Percentiles rank a stretch among this genome's conserved stretches.
These are phyloP conservation scores for Candida yuanshanica DNA, from an alignment of 805 yeast species.

Conservation along the genomic window DNA sequence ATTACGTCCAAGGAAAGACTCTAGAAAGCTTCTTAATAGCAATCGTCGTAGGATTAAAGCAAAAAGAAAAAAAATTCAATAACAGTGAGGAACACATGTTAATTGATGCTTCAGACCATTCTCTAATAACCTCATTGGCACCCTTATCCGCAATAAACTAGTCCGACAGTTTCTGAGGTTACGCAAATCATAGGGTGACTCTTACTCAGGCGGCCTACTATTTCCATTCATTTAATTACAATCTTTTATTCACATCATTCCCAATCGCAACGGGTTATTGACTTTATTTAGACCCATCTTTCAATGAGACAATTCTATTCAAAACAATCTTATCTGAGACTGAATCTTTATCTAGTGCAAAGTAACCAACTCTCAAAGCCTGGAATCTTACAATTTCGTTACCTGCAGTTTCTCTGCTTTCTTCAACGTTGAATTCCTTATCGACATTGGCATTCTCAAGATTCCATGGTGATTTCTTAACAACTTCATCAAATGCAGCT, in stretches of 20 bases:
- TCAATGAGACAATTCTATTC: conserved; percentile 90
- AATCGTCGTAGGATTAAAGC: too few species aligned
- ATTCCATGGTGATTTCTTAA: conserved; percentile 70
- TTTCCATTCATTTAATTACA: too few species aligned
- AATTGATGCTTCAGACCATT: too few species aligned
- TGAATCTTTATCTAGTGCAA: conserved; percentile 81
- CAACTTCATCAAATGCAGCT: conserved; percentile 64
- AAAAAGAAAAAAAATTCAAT: too few species aligned
- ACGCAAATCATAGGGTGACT: too few species aligned
- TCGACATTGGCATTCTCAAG: conserved; percentile 48
- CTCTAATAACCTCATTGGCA: too few species aligned
- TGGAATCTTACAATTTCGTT: conserved; percentile 94
- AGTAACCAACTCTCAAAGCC: conserved; percentile 94
- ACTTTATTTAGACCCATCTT: conserved; percentile 40
- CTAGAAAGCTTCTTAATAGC: too few species aligned
- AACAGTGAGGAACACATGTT: too few species aligned
- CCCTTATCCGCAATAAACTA: too few species aligned
- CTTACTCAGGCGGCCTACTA: too few species aligned
- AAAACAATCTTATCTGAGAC: conserved; percentile 56
- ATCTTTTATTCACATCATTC: neutral
- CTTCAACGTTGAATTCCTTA: conserved; percentile 64
- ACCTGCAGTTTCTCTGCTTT: conserved; percentile 47
- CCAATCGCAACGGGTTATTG: neutral
- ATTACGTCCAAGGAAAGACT: too few species aligned
- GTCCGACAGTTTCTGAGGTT: too few species aligned